Percentiles rank a stretch among this genome's conserved stretches.
phyloP scores from a whole-genome alignment of 2,329 filamentous ascomycete species.

The Mycosphaerella sp. region DNA sequence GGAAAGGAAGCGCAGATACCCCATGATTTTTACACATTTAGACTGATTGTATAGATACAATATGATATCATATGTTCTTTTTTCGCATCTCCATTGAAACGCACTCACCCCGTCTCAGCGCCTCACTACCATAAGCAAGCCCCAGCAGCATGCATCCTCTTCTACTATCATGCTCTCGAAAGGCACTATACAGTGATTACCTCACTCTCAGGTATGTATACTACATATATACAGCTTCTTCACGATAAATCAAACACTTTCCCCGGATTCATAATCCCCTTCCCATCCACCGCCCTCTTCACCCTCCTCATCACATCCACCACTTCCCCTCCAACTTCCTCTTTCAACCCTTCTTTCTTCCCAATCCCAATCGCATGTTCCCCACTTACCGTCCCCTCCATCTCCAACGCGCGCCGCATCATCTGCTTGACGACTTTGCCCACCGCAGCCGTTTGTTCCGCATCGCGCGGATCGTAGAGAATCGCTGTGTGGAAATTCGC shows the following conservation, averaged over 20 bases:
- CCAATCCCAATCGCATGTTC: conserved; percentile 24
- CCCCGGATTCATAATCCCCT: conserved; percentile 21
- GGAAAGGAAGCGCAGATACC: neutral
- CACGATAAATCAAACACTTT: conserved; percentile 17
- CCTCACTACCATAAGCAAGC: neutral
- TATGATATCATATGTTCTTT: neutral
- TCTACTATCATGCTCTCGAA: too few species aligned
- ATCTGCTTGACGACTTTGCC: conserved; percentile 73
- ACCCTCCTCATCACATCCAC: conserved; percentile 20
- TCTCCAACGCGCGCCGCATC: conserved; percentile 82
- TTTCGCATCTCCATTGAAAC: neutral
- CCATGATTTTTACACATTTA: neutral
- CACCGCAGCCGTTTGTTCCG: conserved; percentile 70
- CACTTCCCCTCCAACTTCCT: conserved; percentile 18
- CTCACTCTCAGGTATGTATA: too few species aligned
- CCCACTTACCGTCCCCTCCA: conserved; percentile 65
- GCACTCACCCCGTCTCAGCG: neutral
- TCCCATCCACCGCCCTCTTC: conserved; percentile 19
- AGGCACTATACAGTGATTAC: too few species aligned
- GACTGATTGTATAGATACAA: neutral
- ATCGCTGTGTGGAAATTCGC: conserved; percentile 94
- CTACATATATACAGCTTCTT: neutral
- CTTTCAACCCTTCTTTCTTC: conserved; percentile 19
- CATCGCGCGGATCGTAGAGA: conserved; percentile 69
- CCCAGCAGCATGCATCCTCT: too few species aligned